Percentiles rank a stretch among this genome's conserved stretches.
These are phyloP conservation scores for Tillandsia leiboldiana DNA, from an alignment of 176 grass and related monocot genomes.

Conservation along the genomic window DNA sequence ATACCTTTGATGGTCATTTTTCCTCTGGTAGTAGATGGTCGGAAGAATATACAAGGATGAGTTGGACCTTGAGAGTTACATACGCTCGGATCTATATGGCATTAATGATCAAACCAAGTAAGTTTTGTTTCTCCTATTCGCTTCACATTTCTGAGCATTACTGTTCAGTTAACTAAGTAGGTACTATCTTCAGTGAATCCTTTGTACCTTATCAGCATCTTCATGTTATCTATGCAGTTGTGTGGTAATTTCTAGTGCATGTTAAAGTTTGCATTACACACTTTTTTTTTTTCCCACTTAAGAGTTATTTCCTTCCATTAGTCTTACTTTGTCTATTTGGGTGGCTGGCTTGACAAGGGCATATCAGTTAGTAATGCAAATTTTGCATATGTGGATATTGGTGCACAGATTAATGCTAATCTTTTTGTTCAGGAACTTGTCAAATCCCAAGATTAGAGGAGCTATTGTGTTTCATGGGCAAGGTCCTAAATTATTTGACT, in stretches of 20 bases:
- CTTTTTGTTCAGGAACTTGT: conserved; percentile 33
- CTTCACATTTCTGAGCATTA: too few species aligned
- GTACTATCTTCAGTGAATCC: background rate
- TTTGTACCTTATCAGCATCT: background rate
- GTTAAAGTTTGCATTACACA: too few species aligned
- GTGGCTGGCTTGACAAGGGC: background rate
- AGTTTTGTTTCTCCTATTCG: conserved; percentile 5
- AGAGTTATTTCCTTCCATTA: too few species aligned
- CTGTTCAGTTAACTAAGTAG: background rate
- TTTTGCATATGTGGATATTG: conserved; percentile 7
- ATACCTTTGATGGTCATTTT: background rate
- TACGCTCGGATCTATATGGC: conserved; percentile 35
- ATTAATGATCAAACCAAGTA: conserved; percentile 29
- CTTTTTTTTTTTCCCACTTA: too few species aligned
- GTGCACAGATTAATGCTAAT: conserved; percentile 2
- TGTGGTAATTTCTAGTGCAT: too few species aligned
- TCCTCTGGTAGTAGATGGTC: conserved; percentile 23
- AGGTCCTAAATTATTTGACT: conserved; percentile 39
- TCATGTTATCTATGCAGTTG: too few species aligned
- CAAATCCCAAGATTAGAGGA: conserved; percentile 39
- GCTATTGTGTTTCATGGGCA: conserved; percentile 31
- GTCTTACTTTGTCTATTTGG: too few species aligned
- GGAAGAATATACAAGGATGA: conserved; percentile 39
- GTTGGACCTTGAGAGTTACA: conserved; percentile 34
- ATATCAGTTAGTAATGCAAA: background rate